Conservation (phyloP, 2,329 filamentous ascomycete species). For the Fusarium robinianum region DNA sequence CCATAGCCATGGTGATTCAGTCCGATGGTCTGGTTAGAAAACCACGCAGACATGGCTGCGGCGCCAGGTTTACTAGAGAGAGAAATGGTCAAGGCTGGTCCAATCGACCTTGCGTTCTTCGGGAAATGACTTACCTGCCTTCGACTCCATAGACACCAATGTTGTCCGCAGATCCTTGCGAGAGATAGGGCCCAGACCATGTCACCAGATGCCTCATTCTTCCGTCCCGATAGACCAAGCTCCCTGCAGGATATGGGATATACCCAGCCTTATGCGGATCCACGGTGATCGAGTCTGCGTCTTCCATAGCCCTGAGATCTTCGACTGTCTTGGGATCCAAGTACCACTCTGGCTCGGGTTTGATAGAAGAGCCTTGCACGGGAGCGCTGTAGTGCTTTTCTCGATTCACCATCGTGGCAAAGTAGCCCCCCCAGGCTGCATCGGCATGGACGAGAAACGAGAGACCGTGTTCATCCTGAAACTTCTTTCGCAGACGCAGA, state of each 20-base stretch:
- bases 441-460: constrained; percentile 54
- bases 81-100: background rate
- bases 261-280: constrained; percentile 55
- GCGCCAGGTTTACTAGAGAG: constrained; percentile 49
- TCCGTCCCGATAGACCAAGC: constrained; percentile 50
- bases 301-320: constrained; percentile 45
- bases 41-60: constrained; percentile 49
- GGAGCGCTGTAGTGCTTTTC: constrained; percentile 26
- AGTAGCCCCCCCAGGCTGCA: constrained; percentile 57
- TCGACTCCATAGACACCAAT: constrained; percentile 52
- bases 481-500: constrained; percentile 45
- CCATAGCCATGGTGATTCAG: constrained; percentile 48
- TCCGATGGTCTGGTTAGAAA: constrained; percentile 50
- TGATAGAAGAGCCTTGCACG: background rate
- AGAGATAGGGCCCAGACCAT: constrained; percentile 49
- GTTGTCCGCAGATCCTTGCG: constrained; percentile 44
- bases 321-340: constrained; percentile 44
- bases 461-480: constrained; percentile 46
- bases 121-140: constrained; percentile 40
- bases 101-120: fast-evolving
- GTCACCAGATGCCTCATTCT: constrained; percentile 50
- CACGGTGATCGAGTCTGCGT: constrained; percentile 52
- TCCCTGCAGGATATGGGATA: constrained; percentile 52
- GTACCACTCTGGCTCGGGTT: constrained; percentile 42
- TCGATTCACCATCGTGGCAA: constrained; percentile 49